These are phyloP conservation scores for Hypomyces perniciosus DNA, from an alignment of 2,329 filamentous ascomycete genomes.

Conservation along the genomic window DNA sequence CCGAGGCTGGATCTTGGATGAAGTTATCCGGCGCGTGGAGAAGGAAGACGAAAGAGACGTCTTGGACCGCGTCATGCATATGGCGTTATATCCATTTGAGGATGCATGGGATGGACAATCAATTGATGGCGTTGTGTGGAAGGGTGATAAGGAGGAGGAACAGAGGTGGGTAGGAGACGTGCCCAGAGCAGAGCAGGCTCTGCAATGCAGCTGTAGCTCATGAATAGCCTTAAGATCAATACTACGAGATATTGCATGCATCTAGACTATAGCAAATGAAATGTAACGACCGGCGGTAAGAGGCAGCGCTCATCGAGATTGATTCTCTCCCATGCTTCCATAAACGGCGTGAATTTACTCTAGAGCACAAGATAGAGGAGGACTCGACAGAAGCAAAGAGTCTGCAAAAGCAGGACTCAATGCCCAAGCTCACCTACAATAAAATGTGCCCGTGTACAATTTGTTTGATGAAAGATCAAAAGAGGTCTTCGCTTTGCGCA, in stretches of 20 bases:
- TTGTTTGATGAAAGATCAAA: constrained; percentile 39
- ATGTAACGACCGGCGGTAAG: constrained; percentile 73
- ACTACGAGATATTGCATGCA: background rate
- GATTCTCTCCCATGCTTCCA: constrained; percentile 63
- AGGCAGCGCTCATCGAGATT: constrained; percentile 57
- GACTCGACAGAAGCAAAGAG: constrained; percentile 51
- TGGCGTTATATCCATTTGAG: constrained; percentile 78
- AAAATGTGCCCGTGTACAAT: constrained; percentile 65
- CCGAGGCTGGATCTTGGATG: constrained; percentile 86
- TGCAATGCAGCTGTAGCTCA: constrained; percentile 96
- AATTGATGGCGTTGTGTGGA: constrained; percentile 43
- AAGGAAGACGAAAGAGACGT: constrained; percentile 76
- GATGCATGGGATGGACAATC: constrained; percentile 61
- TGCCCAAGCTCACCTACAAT: constrained; percentile 65
- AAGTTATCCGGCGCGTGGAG: constrained; percentile 84
- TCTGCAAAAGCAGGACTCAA: constrained; percentile 30
- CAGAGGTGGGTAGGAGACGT: constrained; percentile 80
- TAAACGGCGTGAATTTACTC: constrained; percentile 56
- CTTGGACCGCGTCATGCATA: constrained; percentile 69
- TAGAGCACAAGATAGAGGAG: constrained; percentile 69
- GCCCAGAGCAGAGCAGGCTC: constrained; percentile 66
- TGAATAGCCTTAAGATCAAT: constrained; percentile 32
- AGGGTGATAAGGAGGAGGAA: constrained; percentile 66
- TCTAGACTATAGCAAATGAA: constrained; percentile 3
- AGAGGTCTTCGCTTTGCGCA: constrained; percentile 17